These are phyloP conservation scores for Stachybotrys chartarum DNA, from an alignment of 2,329 filamentous ascomycete genomes.

Conservation along the genomic window DNA sequence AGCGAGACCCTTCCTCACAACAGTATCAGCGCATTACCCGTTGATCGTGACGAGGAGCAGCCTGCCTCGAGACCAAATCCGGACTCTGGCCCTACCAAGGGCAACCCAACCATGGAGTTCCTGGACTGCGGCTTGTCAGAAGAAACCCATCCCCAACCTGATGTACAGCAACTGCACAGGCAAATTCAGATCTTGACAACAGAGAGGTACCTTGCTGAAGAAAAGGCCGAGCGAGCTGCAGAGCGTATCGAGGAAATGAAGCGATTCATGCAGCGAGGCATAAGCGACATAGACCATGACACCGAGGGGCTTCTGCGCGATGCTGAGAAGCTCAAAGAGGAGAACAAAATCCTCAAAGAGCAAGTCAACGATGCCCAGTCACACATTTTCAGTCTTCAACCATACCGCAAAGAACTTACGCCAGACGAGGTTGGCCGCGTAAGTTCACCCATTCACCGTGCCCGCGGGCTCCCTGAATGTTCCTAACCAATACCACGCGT, in stretches of 20 bases:
- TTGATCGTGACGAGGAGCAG: not conserved
- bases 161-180: not conserved
- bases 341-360: constrained; percentile 20
- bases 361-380: constrained; percentile 26
- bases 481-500: constrained; percentile 5
- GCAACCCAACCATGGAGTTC: not conserved
- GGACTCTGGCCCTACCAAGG: not conserved
- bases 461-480: not conserved
- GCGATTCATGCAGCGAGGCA: constrained; percentile 11
- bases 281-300: constrained; percentile 14
- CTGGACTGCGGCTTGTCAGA: not conserved
- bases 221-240: constrained; percentile 17
- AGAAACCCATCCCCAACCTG: not conserved
- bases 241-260: constrained; percentile 16
- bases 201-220: constrained; percentile 22
- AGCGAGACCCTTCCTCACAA: not conserved
- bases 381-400: constrained; percentile 33
- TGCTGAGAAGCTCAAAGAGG: constrained; percentile 13
- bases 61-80: not conserved
- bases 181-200: constrained; percentile 5
- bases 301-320: constrained; percentile 12
- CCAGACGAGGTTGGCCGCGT: constrained; percentile 26
- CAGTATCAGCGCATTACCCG: not conserved
- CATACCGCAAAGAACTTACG: constrained; percentile 30
- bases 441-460: constrained; percentile 4